phyloP scores from a whole-genome alignment of 1,284 basidiomycete genomes.

The Trichosporon faecale region DNA sequence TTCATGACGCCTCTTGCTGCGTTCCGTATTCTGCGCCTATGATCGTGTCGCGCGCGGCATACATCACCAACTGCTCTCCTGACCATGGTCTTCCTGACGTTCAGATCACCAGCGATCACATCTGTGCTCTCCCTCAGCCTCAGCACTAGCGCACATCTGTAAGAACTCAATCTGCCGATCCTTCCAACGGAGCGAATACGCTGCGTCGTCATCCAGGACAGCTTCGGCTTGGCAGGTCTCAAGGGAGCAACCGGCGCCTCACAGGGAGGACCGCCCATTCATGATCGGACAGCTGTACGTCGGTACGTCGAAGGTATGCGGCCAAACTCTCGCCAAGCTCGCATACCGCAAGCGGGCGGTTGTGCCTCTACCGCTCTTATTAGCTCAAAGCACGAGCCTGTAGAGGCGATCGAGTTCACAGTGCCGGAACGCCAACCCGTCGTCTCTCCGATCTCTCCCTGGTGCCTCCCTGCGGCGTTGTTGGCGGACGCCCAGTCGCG shows the following conservation, averaged over 20 bases:
- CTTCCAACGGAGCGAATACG: not conserved
- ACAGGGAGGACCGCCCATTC: not conserved
- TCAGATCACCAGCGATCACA: not conserved
- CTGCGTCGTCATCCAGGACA: not conserved
- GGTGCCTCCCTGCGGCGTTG: not conserved
- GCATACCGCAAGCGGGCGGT: not conserved
- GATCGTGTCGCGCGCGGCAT: not conserved
- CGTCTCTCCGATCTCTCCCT: not conserved
- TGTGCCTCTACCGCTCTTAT: not conserved
- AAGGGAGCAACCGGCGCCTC: not conserved
- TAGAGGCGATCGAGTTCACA: not conserved
- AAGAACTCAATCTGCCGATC: not conserved
- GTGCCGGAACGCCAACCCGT: too few species aligned
- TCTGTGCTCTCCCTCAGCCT: not conserved
- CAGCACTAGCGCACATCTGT: not conserved
- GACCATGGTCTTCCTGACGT: not conserved
- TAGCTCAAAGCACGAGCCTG: not conserved
- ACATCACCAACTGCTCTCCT: not conserved
- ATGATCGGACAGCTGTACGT: not conserved
- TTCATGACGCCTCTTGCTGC: not conserved
- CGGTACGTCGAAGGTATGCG: not conserved
- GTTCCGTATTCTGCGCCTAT: not conserved
- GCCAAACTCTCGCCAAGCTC: not conserved
- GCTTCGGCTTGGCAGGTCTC: not conserved
- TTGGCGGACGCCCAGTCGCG: not conserved